These are phyloP conservation scores for Diaporthe citriasiana DNA, from an alignment of 2,329 filamentous ascomycete species.

Conservation along the genomic window DNA sequence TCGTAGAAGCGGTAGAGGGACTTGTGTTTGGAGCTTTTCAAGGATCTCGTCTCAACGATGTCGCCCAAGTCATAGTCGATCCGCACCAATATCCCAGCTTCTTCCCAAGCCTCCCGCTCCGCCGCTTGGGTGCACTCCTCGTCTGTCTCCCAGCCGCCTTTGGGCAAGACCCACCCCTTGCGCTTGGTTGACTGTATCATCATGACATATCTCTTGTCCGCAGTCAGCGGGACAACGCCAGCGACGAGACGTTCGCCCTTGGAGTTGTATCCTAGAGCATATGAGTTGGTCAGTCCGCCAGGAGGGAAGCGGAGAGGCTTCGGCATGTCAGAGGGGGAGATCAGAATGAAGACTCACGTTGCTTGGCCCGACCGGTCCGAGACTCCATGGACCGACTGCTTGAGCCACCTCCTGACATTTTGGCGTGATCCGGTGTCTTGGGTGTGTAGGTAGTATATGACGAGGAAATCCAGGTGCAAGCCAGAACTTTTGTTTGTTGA, in stretches of 20 bases:
- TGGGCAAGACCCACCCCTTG: conserved; percentile 96
- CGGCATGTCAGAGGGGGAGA: conserved; percentile 43
- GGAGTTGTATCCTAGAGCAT: conserved; percentile 83
- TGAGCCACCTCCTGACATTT: conserved; percentile 41
- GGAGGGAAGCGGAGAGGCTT: conserved; percentile 41
- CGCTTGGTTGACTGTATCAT: conserved; percentile 93
- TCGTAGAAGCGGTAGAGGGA: conserved; percentile 87
- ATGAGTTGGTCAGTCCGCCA: conserved; percentile 55
- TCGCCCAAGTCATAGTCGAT: conserved; percentile 88
- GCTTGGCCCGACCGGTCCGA: conserved; percentile 81
- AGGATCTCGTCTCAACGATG: conserved; percentile 86
- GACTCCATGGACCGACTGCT: conserved; percentile 76
- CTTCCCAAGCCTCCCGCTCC: conserved; percentile 95
- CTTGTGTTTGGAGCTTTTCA: conserved; percentile 77
- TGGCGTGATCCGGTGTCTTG: conserved; percentile 40
- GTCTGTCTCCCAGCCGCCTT: conserved; percentile 97
- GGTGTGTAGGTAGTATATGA: conserved; percentile 46
- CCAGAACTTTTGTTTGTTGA: neutral
- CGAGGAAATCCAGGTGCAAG: conserved; percentile 23
- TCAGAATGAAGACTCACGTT: conserved; percentile 73
- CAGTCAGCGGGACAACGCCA: conserved; percentile 89
- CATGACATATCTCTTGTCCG: conserved; percentile 89
- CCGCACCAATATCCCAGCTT: conserved; percentile 90
- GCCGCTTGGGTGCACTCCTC: conserved; percentile 90
- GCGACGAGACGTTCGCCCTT: conserved; percentile 96